Base-by-base conservation (phyloP, 73 alveolate species). In the Paramecium tetraurelia region DNA sequence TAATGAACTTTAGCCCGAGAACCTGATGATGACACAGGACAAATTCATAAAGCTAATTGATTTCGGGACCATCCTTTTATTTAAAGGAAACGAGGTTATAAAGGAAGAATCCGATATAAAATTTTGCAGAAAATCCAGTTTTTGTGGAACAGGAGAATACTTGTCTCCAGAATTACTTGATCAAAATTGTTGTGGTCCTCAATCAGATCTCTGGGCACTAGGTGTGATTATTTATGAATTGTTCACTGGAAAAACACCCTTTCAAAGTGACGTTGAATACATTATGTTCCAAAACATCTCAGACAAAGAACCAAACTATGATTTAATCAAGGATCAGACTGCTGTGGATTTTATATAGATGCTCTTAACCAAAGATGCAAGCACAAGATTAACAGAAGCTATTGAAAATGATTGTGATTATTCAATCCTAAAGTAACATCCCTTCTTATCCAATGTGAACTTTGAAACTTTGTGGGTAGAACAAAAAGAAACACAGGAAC, bases 141-240 rank as follows among this genome's bases (percentile, higher is more conserved):
- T 89, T 70, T 84, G 71, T 21, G 94, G 94, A 35, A 89, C 94
- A 27, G 89, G 92, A 12, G 92, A 89, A 59, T 98, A 93, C 90
- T 43, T 86, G 4, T 89, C 95, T 33, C 96, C 96, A 33, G 96
- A 93, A 27, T 40, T 93, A 20, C 70, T 93, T 22, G 92, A 93
- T 43, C 24, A 53, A 2, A 86, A 87, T 38, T 50, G 48, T 20
- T 83, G 87, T 33, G 85, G 93, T 4, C 72, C 92, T 22, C 44
- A 75, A 36, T 95, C 96, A 36, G 99, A 98, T 85, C 71, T 98
- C 53, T 98, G 99, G 99, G 98, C 99, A 18, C 95, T 98, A 22
- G 99, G 99, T 2, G 89, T 95, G 31, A 96, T 97, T 24, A 16
- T 95, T 6, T 98, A 93, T 96, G 95, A 93, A 88, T 85, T 96